phyloP scores from a whole-genome alignment of 225 moss, liverwort and hornwort genomes.

The Takakia lepidozioides region DNA sequence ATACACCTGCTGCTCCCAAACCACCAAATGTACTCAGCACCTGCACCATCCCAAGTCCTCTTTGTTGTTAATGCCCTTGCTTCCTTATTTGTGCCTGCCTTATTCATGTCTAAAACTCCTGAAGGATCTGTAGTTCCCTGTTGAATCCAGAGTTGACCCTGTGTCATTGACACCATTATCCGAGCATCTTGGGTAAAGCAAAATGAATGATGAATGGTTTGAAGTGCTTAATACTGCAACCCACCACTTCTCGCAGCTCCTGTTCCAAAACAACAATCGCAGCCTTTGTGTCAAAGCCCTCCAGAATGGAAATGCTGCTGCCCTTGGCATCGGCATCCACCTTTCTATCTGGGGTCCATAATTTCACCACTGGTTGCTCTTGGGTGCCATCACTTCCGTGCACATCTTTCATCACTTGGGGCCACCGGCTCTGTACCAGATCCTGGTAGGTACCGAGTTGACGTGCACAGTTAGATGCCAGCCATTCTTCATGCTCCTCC shows the following conservation, averaged over 20 bases:
- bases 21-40: slow-evolving; percentile 63
- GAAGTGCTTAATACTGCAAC: slow-evolving; percentile 7
- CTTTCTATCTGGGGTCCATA: slow-evolving; percentile 22
- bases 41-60: slow-evolving; percentile 18
- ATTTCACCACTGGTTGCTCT: slow-evolving; percentile 32
- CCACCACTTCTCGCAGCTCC: slow-evolving; percentile 93
- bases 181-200: not conserved
- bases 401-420: slow-evolving; percentile 34
- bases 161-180: not conserved
- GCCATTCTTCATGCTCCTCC: slow-evolving; percentile 81
- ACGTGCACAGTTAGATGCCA: slow-evolving; percentile 59
- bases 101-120: too few relatives aligned
- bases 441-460: slow-evolving; percentile 75
- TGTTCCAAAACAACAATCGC: slow-evolving; percentile 76
- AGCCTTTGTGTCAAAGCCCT: slow-evolving; percentile 70
- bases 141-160: too few relatives aligned
- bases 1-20: slow-evolving; percentile 80
- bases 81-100: too few relatives aligned
- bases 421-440: slow-evolving; percentile 77
- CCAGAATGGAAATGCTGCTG: slow-evolving; percentile 50
- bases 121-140: too few relatives aligned
- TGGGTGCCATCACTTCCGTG: slow-evolving; percentile 8
- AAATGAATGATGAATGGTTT: slow-evolving; percentile 6
- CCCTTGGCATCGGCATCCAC: slow-evolving; percentile 16
- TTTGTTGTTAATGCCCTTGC: not conserved